Conservation (phyloP, 805 yeast genomes). For the Candida arabinofermentans region DNA sequence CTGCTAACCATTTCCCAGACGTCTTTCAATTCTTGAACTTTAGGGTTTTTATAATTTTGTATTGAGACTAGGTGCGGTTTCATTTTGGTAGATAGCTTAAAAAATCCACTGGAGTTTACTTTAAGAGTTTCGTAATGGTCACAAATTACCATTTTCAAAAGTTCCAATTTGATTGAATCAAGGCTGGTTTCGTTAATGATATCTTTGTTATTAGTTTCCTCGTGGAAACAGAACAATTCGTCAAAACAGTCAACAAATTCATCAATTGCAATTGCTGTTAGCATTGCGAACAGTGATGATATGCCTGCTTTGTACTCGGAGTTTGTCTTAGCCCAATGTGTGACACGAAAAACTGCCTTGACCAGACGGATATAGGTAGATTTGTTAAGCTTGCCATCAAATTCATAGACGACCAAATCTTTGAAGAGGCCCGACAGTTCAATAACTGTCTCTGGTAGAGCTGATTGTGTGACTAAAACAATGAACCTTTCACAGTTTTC, state of each 20-base stretch:
- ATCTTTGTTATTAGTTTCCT: conserved; percentile 1
- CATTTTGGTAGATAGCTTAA: conserved; percentile 7
- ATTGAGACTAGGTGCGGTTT: conserved; percentile 8
- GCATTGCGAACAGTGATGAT: conserved; percentile 8
- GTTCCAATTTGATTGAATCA: conserved; percentile 12
- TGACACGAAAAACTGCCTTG: conserved; percentile 8
- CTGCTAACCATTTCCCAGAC: conserved; percentile 16
- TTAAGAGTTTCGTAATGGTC: conserved; percentile 6
- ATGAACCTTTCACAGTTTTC: conserved; percentile 8
- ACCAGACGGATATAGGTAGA: conserved; percentile 10
- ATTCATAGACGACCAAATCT: conserved; percentile 17
- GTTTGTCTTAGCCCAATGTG: conserved; percentile 6
- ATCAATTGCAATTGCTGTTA: conserved; percentile 14
- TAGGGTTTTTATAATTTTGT: conserved; percentile 1
- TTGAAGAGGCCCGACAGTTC: conserved; percentile 12
- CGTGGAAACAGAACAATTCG: conserved; percentile 7
- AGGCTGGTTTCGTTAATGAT: not conserved
- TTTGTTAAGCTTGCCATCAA: conserved; percentile 12
- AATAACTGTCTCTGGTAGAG: conserved; percentile 9
- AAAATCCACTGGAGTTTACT: conserved; percentile 4
- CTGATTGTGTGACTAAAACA: conserved; percentile 8
- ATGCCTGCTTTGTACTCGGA: conserved; percentile 12
- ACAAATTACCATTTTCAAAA: conserved; percentile 14
- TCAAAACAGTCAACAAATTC: conserved; percentile 17
- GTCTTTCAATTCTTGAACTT: conserved; percentile 13